These are phyloP conservation scores for Camellia oleifera DNA, from an alignment of 179 eudicot species.

Conservation along the genomic window DNA sequence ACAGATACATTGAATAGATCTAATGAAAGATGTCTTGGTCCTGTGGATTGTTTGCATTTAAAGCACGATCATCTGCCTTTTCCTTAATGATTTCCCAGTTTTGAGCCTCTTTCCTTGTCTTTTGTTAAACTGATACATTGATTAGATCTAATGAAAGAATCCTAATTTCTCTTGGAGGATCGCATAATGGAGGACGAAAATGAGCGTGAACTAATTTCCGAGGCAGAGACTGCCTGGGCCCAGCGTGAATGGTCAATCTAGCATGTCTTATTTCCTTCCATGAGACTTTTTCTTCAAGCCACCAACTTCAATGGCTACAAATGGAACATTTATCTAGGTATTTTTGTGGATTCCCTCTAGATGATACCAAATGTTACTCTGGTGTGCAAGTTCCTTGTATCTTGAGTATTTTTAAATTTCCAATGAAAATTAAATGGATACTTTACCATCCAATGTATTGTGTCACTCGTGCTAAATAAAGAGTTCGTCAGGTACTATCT, in stretches of 20 bases:
- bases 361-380: background rate
- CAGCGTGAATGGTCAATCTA: too few species aligned
- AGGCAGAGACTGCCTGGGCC: conserved; percentile 58
- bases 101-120: too few species aligned
- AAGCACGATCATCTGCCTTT: too few species aligned
- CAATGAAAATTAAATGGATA: too few species aligned
- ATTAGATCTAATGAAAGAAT: conserved; percentile 2
- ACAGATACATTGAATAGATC: too few species aligned
- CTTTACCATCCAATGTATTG: background rate
- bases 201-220: conserved; percentile 68
- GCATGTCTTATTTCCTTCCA: conserved; percentile 63
- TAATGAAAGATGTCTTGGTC: too few species aligned
- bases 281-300: conserved; percentile 91
- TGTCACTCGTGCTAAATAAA: background rate
- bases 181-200: conserved; percentile 31
- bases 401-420: too few species aligned
- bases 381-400: too few species aligned
- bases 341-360: background rate
- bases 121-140: too few species aligned
- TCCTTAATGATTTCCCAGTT: too few species aligned
- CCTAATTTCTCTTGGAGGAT: conserved; percentile 25
- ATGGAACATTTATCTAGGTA: conserved; percentile 94
- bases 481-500: background rate
- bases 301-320: conserved; percentile 71
- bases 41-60: too few species aligned